These are phyloP conservation scores for Musa schizocarpa DNA, from an alignment of 176 grass and related monocot genomes.

Conservation along the genomic window DNA sequence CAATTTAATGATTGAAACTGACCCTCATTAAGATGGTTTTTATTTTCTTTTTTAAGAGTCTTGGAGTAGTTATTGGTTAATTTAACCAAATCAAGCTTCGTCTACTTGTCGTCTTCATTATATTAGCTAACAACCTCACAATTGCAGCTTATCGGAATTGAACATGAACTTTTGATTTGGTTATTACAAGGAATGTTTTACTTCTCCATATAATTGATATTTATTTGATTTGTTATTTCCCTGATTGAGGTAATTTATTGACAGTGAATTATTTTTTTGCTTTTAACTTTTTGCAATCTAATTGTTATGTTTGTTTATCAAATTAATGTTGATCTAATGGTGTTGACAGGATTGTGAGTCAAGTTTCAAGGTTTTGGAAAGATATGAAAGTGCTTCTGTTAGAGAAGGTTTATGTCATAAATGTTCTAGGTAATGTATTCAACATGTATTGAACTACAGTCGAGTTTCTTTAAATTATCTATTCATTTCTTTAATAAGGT, in stretches of 20 bases:
- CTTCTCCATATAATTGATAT: not conserved
- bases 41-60: too few relatives aligned
- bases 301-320: not conserved
- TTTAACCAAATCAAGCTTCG: not conserved
- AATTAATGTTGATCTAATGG: not conserved
- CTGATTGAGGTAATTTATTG: not conserved
- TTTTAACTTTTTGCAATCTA: not conserved
- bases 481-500: conserved; percentile 5
- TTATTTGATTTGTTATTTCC: not conserved
- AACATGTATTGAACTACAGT: not conserved
- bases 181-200: not conserved
- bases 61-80: too few relatives aligned
- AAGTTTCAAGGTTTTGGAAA: conserved; percentile 52
- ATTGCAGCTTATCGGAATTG: not conserved
- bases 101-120: not conserved
- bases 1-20: too few relatives aligned
- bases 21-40: too few relatives aligned
- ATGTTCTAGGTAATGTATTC: conserved; percentile 58
- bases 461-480: not conserved
- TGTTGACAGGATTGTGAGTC: conserved; percentile 31
- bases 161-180: not conserved
- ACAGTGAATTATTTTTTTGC: not conserved
- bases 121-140: not conserved
- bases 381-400: conserved; percentile 78
- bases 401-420: conserved; percentile 66